These are phyloP conservation scores for Crithidia acanthocephali DNA, from an alignment of 208 protist genomes.

Conservation along the genomic window DNA sequence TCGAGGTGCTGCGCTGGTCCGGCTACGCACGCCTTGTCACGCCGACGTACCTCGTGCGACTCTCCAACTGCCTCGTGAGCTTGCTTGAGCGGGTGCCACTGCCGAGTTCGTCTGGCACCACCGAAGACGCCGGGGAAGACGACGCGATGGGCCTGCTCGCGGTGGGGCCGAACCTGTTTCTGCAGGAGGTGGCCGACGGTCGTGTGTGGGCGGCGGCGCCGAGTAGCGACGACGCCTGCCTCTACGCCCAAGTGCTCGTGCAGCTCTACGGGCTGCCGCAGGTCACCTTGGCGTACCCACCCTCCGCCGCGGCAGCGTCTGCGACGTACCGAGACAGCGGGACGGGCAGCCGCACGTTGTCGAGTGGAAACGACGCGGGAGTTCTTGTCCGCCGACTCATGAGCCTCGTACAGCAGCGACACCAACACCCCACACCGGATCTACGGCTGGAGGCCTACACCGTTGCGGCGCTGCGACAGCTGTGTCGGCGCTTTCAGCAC, in stretches of 20 bases:
- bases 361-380: neutral
- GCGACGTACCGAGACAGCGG: no score
- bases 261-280: conserved; percentile 30
- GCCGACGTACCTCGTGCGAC: conserved; percentile 35
- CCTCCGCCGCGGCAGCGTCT: neutral
- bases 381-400: conserved; percentile 27
- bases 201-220: conserved; percentile 24
- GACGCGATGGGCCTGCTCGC: neutral
- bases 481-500: conserved; percentile 40
- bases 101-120: no score
- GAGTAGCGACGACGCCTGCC: conserved; percentile 27
- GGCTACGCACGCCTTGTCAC: conserved; percentile 63
- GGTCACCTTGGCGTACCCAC: conserved; percentile 25
- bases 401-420: conserved; percentile 39
- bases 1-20: conserved; percentile 47
- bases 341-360: neutral
- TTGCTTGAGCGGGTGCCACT: conserved; percentile 49
- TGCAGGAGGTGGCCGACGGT: conserved; percentile 21
- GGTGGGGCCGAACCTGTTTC: conserved; percentile 11
- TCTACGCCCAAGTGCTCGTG: conserved; percentile 28
- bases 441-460: conserved; percentile 57
- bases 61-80: conserved; percentile 42
- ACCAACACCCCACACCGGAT: conserved; percentile 46
- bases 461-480: conserved; percentile 49
- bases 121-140: no score